These are phyloP conservation scores for Nitzschia putrida DNA, from an alignment of 108 stramenopile genomes.

Conservation along the genomic window DNA sequence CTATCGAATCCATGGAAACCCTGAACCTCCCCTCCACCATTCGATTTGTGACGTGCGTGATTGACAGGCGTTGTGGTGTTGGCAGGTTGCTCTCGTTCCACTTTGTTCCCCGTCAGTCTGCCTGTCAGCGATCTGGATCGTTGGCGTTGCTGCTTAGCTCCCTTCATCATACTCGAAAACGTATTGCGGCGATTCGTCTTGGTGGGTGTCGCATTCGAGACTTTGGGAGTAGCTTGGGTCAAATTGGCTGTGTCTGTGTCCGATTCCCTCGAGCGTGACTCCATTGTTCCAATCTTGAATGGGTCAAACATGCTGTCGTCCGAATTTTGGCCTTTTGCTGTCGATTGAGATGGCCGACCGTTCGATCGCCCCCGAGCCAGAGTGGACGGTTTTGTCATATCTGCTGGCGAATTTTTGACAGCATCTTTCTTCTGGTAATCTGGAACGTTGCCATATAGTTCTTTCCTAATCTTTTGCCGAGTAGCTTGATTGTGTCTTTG, in stretches of 20 bases:
- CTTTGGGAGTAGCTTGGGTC: slow-evolving; percentile 3
- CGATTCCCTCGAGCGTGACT: not conserved
- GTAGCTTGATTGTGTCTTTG: not conserved
- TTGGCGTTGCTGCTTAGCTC: not conserved
- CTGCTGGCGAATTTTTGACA: too few relatives aligned
- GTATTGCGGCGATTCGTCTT: not conserved
- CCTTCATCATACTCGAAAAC: not conserved
- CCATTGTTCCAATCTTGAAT: not conserved
- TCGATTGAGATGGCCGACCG: too few relatives aligned
- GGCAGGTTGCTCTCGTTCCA: too few relatives aligned
- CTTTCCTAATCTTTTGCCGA: slow-evolving; percentile 3
- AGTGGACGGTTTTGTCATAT: too few relatives aligned
- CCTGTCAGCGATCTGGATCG: not conserved
- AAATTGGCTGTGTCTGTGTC: not conserved
- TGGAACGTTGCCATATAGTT: slow-evolving; percentile 4
- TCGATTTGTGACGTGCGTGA: too few relatives aligned
- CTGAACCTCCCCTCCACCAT: too few relatives aligned
- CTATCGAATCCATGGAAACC: too few relatives aligned
- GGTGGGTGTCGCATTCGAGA: not conserved
- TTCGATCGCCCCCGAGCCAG: too few relatives aligned
- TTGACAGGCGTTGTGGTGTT: too few relatives aligned
- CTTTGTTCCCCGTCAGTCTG: not conserved
- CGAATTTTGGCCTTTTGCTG: not conserved
- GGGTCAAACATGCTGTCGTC: not conserved
- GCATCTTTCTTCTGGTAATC: too few relatives aligned